Conservation (phyloP, 83 land plant genomes). For the Diphasiastrum complanatum region DNA sequence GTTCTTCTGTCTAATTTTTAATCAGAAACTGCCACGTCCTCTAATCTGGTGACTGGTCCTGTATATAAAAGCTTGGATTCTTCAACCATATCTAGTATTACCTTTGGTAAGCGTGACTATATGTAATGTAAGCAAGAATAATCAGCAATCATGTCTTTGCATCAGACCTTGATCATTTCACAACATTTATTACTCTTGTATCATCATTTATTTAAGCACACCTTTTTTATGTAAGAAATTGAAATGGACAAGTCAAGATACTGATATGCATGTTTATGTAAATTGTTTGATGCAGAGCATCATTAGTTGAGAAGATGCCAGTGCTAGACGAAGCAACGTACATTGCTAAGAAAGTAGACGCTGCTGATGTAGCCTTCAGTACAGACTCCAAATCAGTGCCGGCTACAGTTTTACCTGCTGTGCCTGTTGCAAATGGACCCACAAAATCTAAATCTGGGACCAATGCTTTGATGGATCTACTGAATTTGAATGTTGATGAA, state of each 20-base stretch:
- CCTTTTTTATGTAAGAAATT: background rate
- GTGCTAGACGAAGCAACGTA: slow-evolving; percentile 78
- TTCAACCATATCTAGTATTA: too few species aligned
- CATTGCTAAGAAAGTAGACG: slow-evolving; percentile 54
- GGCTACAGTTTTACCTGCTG: slow-evolving; percentile 33
- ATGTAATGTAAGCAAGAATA: too few species aligned
- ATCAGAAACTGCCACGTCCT: too few species aligned
- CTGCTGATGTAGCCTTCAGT: slow-evolving; percentile 29
- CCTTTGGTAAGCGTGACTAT: too few species aligned
- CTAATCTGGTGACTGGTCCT: too few species aligned
- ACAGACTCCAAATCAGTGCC: slow-evolving; percentile 12
- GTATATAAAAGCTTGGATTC: too few species aligned
- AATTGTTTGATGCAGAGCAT: slow-evolving; percentile 41
- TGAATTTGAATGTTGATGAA: slow-evolving; percentile 79
- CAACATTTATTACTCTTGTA: too few species aligned
- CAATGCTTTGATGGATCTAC: slow-evolving; percentile 69
- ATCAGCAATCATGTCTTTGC: too few species aligned
- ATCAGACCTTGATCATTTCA: too few species aligned
- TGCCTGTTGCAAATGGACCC: slow-evolving; percentile 63
- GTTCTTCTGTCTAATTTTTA: too few species aligned
- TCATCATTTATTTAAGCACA: too few species aligned
- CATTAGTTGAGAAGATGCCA: slow-evolving; percentile 90
- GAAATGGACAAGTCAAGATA: background rate
- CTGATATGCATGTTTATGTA: background rate
- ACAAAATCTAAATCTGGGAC: slow-evolving; percentile 37